Percentiles rank a stretch among this genome's conserved stretches.
These are phyloP conservation scores for Yamadazyma insecticola DNA, from an alignment of 805 yeast species.

Conservation along the genomic window DNA sequence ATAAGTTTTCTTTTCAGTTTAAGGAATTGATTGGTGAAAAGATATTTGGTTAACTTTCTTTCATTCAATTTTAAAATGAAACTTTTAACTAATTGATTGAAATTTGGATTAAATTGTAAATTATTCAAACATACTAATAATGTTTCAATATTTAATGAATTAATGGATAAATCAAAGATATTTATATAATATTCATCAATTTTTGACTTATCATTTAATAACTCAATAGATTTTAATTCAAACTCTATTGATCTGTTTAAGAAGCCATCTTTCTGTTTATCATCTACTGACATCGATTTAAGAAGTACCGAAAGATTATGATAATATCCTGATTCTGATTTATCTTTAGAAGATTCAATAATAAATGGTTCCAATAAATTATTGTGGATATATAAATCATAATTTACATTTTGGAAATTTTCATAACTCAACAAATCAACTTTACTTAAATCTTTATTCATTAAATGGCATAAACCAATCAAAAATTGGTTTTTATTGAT, in stretches of 20 bases:
- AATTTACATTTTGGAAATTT: constrained; percentile 4
- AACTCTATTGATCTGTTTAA: constrained; percentile 7
- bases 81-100: constrained; percentile 12
- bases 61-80: constrained; percentile 23
- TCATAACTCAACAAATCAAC: constrained; percentile 6
- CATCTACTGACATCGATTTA: constrained; percentile 1
- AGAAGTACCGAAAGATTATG: constrained; percentile 7
- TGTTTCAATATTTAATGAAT: constrained; percentile 2
- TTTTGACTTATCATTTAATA: constrained; percentile 1
- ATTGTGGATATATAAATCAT: too few species aligned
- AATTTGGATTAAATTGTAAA: not conserved
- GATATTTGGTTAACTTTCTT: constrained; percentile 14
- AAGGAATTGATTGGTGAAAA: constrained; percentile 21
- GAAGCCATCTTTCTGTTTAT: constrained; percentile 1
- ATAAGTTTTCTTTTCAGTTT: constrained; percentile 23
- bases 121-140: constrained; percentile 2
- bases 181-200: constrained; percentile 6
- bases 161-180: constrained; percentile 6
- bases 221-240: constrained; percentile 8
- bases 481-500: constrained; percentile 22
- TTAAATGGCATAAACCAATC: constrained; percentile 29
- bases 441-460: constrained; percentile 17
- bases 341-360: not conserved
- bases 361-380: not conserved
- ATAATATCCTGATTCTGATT: constrained; percentile 5